These are phyloP conservation scores for Gastrolobium bilobum DNA, from an alignment of 306 rosid genomes.

Conservation along the genomic window DNA sequence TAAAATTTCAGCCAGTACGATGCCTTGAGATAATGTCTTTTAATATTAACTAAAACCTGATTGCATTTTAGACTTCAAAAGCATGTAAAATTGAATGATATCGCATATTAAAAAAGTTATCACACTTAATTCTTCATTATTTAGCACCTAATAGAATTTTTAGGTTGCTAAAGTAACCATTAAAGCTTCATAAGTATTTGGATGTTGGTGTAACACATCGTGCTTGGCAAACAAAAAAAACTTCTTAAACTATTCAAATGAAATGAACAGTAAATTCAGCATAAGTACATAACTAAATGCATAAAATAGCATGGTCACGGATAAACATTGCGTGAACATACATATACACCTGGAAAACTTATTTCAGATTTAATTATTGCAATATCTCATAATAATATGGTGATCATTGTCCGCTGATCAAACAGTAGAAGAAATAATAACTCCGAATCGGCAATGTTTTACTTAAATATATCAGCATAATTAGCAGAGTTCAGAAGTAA, in stretches of 20 bases:
- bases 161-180: neutral
- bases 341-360: neutral
- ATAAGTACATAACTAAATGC: neutral
- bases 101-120: neutral
- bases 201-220: neutral
- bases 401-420: neutral
- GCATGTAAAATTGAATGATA: slow-evolving; percentile 10
- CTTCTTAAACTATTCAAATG: slow-evolving; percentile 1
- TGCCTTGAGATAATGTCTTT: neutral
- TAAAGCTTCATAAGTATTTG: neutral
- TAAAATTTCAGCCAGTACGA: neutral
- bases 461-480: neutral
- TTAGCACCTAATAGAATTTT: neutral
- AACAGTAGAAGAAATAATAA: neutral
- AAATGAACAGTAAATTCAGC: slow-evolving; percentile 15
- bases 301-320: neutral
- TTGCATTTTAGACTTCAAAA: slow-evolving; percentile 14
- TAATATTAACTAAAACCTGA: slow-evolving; percentile 3
- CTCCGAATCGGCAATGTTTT: neutral
- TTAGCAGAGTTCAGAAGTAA: neutral
- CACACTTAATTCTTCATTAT: slow-evolving; percentile 4
- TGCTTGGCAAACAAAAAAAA: neutral
- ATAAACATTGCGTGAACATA: neutral
- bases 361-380: slow-evolving; percentile 11
- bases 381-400: neutral